Evolutionary conservation across 805 yeast genomes (phyloP).

Genomic region (Wickerhamiella musiphila): DNA sequence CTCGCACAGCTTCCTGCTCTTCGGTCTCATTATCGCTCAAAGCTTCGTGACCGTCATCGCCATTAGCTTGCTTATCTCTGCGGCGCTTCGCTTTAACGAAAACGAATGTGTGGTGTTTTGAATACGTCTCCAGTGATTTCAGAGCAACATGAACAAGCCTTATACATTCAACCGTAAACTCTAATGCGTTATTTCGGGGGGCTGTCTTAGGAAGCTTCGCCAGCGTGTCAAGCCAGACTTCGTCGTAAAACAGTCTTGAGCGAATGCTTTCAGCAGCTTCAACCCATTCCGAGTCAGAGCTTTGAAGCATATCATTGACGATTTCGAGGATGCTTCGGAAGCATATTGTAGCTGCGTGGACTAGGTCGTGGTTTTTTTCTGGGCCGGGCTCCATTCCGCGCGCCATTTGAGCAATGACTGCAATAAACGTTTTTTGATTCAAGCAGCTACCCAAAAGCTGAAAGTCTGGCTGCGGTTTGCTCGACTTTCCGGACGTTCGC

Average conservation of each 20-base stretch:
- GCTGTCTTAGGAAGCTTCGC: slow-evolving; percentile 47
- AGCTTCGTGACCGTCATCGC: slow-evolving; percentile 8
- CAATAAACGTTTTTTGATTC: slow-evolving; percentile 41
- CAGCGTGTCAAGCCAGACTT: slow-evolving; percentile 37
- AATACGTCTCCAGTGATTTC: slow-evolving; percentile 48
- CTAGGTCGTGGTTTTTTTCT: slow-evolving; percentile 33
- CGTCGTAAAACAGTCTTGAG: slow-evolving; percentile 53
- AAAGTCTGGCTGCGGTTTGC: slow-evolving; percentile 18
- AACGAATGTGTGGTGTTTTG: slow-evolving; percentile 36
- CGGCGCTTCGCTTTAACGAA: slow-evolving; percentile 31
- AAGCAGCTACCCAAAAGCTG: slow-evolving; percentile 28
- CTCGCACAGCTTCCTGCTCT: slow-evolving; percentile 20
- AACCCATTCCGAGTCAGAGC: slow-evolving; percentile 29
- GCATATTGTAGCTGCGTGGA: slow-evolving; percentile 53
- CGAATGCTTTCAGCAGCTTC: slow-evolving; percentile 42
- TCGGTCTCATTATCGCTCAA: slow-evolving; percentile 15
- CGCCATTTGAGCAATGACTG: slow-evolving; percentile 30
- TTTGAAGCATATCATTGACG: slow-evolving; percentile 26
- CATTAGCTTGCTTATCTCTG: slow-evolving; percentile 15
- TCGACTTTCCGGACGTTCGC: slow-evolving; percentile 11
- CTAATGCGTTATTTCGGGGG: slow-evolving; percentile 41
- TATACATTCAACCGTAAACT: slow-evolving; percentile 40
- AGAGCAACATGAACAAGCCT: slow-evolving; percentile 49
- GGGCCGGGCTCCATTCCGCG: slow-evolving; percentile 20
- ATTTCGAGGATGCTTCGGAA: slow-evolving; percentile 43